A percentile compares a stretch with the other conserved stretches of the same genome.
Evolutionary conservation across 2,329 filamentous ascomycete genomes (phyloP).

Genomic region (Cylindrodendrum hubeiense): DNA sequence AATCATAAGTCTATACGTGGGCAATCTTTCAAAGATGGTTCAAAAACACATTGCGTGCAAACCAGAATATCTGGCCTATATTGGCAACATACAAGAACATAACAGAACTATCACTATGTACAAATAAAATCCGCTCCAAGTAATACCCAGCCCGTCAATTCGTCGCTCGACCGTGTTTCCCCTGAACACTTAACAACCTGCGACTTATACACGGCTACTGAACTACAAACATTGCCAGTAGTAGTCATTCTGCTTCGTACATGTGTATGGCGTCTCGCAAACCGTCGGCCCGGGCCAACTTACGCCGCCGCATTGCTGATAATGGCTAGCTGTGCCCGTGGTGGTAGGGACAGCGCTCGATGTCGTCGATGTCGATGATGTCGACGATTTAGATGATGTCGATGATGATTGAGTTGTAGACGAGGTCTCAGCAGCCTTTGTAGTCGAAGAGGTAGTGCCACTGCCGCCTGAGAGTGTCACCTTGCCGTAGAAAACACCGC

Average conservation of each 20-base stretch:
- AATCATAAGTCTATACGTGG: too few species aligned
- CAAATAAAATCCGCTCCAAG: too few species aligned
- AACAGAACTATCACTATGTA: too few species aligned
- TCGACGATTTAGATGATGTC: not conserved
- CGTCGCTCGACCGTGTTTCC: too few species aligned
- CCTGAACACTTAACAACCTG: too few species aligned
- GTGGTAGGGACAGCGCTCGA: not conserved
- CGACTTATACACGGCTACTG: not conserved
- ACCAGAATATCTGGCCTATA: too few species aligned
- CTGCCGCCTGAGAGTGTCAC: constrained; percentile 18
- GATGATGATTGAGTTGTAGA: not conserved
- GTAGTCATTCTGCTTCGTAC: constrained; percentile 28
- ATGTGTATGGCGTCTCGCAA: constrained; percentile 22
- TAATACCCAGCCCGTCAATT: too few species aligned
- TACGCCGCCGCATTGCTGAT: constrained; percentile 27
- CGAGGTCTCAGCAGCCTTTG: not conserved
- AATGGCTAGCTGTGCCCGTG: constrained; percentile 14
- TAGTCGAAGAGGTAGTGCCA: not conserved
- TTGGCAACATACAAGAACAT: too few species aligned
- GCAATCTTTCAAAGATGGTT: too few species aligned
- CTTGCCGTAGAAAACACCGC: constrained; percentile 55
- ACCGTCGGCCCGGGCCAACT: constrained; percentile 25
- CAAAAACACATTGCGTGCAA: too few species aligned
- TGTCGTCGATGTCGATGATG: constrained; percentile 3
- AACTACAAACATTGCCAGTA: constrained; percentile 33